phyloP scores from a whole-genome alignment of 2,329 filamentous ascomycete genomes.

The Xylariaceae sp. region DNA sequence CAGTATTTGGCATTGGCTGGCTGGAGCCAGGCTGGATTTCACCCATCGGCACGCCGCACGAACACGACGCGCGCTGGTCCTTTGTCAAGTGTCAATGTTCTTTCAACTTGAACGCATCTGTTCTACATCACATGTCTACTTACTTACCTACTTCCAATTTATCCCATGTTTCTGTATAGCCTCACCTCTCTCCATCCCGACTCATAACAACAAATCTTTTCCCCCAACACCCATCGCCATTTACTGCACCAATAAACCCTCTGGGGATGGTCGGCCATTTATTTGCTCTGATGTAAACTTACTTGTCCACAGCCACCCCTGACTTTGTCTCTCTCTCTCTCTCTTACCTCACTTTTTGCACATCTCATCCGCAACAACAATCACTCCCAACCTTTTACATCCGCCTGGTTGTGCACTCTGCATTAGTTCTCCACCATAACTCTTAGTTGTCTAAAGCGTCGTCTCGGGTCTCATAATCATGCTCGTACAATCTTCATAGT shows the following conservation, averaged over 20 bases:
- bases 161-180: conserved; percentile 14
- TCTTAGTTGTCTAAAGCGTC: not conserved
- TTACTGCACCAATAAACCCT: not conserved
- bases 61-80: not conserved
- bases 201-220: not conserved
- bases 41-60: conserved; percentile 1
- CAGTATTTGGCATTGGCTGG: not conserved
- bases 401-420: not conserved
- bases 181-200: conserved; percentile 12
- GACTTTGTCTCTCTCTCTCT: no score
- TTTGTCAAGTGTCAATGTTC: conserved; percentile 1
- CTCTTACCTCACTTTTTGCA: conserved; percentile 15
- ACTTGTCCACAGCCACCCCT: conserved; percentile 16
- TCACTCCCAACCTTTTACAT: not conserved
- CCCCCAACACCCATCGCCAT: not conserved
- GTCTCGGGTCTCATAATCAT: conserved; percentile 24
- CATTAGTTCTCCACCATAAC: not conserved
- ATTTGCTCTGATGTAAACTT: conserved; percentile 15
- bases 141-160: conserved; percentile 7
- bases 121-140: conserved; percentile 21
- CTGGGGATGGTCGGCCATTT: conserved; percentile 1
- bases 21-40: not conserved
- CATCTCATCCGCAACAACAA: conserved; percentile 15
- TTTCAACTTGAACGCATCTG: conserved; percentile 26
- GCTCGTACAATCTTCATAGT: conserved; percentile 26